Evolutionary conservation across 1,284 basidiomycete genomes (phyloP).

Genomic region (Butyriboletus appendiculatus): DNA sequence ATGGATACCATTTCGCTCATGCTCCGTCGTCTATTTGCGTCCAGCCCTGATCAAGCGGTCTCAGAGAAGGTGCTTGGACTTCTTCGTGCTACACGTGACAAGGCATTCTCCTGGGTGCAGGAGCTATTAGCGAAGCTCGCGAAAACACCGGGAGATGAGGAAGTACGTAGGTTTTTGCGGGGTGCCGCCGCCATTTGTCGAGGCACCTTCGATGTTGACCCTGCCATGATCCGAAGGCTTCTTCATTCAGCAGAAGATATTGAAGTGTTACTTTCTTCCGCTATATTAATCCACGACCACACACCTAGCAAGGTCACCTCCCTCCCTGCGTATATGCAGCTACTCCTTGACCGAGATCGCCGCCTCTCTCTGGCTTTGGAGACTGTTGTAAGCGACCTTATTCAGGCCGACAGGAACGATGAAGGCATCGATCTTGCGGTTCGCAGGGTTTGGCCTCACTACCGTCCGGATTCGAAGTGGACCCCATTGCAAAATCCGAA

Average conservation of each 20-base stretch:
- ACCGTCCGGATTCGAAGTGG: slow-evolving; percentile 37
- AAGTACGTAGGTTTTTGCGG: slow-evolving; percentile 32
- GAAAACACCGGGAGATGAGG: slow-evolving; percentile 19
- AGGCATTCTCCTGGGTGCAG: slow-evolving; percentile 39
- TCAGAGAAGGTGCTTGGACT: slow-evolving; percentile 18
- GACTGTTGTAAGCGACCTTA: slow-evolving; percentile 5
- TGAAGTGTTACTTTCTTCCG: slow-evolving; percentile 37
- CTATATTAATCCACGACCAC: slow-evolving; percentile 39
- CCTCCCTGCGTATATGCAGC: slow-evolving; percentile 4
- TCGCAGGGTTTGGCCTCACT: slow-evolving; percentile 37
- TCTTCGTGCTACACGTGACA: slow-evolving; percentile 34
- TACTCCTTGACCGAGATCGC: slow-evolving; percentile 30
- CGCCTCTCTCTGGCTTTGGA: slow-evolving; percentile 35
- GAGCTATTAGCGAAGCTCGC: slow-evolving; percentile 31
- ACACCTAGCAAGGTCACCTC: slow-evolving; percentile 7
- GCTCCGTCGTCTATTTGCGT: slow-evolving; percentile 37
- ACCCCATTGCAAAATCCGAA: slow-evolving; percentile 21
- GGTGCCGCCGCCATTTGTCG: slow-evolving; percentile 42
- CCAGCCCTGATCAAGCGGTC: slow-evolving; percentile 11
- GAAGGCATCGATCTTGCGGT: slow-evolving; percentile 40
- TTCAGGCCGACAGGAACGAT: slow-evolving; percentile 1
- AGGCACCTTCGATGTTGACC: slow-evolving; percentile 41
- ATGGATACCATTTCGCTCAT: slow-evolving; percentile 39
- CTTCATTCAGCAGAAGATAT: slow-evolving; percentile 31
- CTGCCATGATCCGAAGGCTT: slow-evolving; percentile 12